Base-by-base conservation (phyloP, 2,329 filamentous ascomycete species). In the Microdochium trichocladiopsis region DNA sequence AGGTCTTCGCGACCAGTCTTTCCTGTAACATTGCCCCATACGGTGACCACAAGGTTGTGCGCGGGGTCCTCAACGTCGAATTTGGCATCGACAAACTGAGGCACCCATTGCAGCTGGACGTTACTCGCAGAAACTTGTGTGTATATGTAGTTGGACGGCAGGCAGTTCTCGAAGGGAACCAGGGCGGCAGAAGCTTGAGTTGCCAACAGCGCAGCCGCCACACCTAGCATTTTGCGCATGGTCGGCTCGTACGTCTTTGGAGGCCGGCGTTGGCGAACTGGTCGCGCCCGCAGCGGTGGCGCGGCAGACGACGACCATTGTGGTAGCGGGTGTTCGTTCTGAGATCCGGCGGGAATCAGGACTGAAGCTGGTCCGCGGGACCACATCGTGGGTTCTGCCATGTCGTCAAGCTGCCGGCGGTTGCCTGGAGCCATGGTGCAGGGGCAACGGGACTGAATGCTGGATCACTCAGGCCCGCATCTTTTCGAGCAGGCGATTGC, bases 21-120 rank as follows among this genome's bases (percentile, higher is more conserved):
- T 48, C 94, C 94, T 9, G 86, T 88, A 25, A 97, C 90, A 69
- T 97, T 96, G 50, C 92, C 93, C 74, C 90, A 97, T 48, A 96
- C 80, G 1, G 84, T 94, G 52, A 96, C 74, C 56, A 81, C 83
- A 49, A 99, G 76, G 41, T 78, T 81, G 63, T 92, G 83, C 50
- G 72, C 77, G 4, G 79, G 66, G 56, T 79, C 72, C 14, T 72
- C 67, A 25, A 79, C 76, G 61, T 90, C 79, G 73, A 95, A 95
- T 21, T 73, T 71, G 52, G 89, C 93, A 61, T 88, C 84, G 53
- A 94, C 81, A 59, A 80, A 84, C 33, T 86, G 68, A 2, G 94
- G 92, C 12, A 83, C 76, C 73, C 93, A 96, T 72, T 96, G 91
- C 28, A 97, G 78, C 56, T 79, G 79, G 33, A 73, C 68, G 14